Base-by-base conservation (phyloP, 257 asterid genomes). In the Mitragyna speciosa region DNA sequence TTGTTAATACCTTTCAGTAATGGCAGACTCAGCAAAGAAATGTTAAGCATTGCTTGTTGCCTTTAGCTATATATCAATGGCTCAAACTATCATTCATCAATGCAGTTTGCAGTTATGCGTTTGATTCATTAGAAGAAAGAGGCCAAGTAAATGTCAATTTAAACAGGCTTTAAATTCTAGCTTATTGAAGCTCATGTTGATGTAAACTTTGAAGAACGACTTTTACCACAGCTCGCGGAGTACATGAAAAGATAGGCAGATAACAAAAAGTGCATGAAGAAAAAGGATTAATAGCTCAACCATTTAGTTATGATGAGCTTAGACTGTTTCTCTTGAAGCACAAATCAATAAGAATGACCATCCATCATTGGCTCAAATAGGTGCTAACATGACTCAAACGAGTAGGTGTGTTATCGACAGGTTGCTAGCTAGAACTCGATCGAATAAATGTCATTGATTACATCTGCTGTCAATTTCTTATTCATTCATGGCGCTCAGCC, bases 1-100 rank as follows among this genome's bases (percentile, higher is more conserved):
- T 54, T 67, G 61, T 66, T 66, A 80, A 74, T 58, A 41, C 9
- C 52, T 61, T 26, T 43, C 72, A 66, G 28, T 75, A 51, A 52
- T 6, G 19, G 69, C 54, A 33, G 59, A 47, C 22, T 64, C 58
- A 16, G 76, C 20, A 63, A 31, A 26, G 58, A 28, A 72, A 24
- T 39, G 33, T 47, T 15, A 48, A 51, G 69, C 26, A 73, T 80
- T 61, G 68, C 8, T 59, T 79, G 30, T 48, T 73, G 82, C 75
- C 61, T 71, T 45, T 26, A 28, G 59, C 48, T 24, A 43, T 28
- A n/a, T 70, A 11, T n/a, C 20, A n/a, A 10, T 24, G 16, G n/a
- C 6, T 31, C 1, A 6, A 58, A 12, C 20, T n/a, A 1, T 24
- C 16, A 9, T 10, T 41, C 39, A 47, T 47, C 75, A 45, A 70